Evolutionary conservation across 306 rosid species (phyloP).

Genomic region (Astragalus glycyphyllos): DNA sequence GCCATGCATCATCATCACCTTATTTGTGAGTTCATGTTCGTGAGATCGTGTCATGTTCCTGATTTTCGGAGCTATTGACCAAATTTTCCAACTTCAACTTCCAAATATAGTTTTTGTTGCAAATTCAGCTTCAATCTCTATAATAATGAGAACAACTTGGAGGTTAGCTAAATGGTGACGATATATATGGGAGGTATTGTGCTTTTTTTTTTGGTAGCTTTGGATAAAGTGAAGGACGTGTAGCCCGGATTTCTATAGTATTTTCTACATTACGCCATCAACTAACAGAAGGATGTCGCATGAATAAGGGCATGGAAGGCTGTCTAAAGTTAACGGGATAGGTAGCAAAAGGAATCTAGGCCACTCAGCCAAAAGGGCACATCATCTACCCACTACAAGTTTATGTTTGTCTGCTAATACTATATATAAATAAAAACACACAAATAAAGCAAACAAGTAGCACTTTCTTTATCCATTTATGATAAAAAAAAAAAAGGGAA

Average conservation of each 20-base stretch:
- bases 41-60: no score
- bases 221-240: conserved; percentile 41
- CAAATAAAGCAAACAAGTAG: conserved; percentile 29
- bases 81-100: no score
- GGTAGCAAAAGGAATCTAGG: conserved; percentile 54
- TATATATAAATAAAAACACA: conserved; percentile 14
- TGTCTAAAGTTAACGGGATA: conserved; percentile 48
- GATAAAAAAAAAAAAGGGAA: background rate
- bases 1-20: no score
- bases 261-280: conserved; percentile 41
- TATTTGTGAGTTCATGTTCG: no score
- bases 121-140: no score
- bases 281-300: conserved; percentile 43
- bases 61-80: no score
- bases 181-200: no score
- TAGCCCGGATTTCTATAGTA: conserved; percentile 42
- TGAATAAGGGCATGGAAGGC: conserved; percentile 55
- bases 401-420: background rate
- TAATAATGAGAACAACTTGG: no score
- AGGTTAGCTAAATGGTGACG: no score
- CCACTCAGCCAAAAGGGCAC: conserved; percentile 48
- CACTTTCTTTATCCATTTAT: conserved; percentile 41
- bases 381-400: conserved; percentile 51
- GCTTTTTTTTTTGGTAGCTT: conserved; percentile 2
- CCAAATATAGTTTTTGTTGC: no score